Evolutionary conservation across 2,329 filamentous ascomycete genomes (phyloP).

Genomic region (Chaetothyriales sp.): DNA sequence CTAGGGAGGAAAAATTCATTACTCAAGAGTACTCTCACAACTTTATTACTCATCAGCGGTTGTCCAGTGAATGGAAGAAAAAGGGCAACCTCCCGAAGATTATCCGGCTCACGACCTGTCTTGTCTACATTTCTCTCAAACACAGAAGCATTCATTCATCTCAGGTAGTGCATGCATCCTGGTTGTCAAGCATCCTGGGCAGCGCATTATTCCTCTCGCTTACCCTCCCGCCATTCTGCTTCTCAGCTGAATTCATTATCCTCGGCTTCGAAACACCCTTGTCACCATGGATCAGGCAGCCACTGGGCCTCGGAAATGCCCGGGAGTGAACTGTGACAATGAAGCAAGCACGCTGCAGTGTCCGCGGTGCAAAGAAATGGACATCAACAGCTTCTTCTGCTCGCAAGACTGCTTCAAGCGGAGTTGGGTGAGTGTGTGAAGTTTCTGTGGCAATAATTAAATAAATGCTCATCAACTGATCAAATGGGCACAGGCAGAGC

Average conservation of each 20-base stretch:
- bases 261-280: neutral
- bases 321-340: conserved; percentile 72
- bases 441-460: neutral
- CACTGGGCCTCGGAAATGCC: conserved; percentile 41
- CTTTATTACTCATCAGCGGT: too few species aligned
- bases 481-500: conserved; percentile 46
- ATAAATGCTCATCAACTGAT: neutral
- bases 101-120: neutral
- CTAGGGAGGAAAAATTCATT: too few species aligned
- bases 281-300: conserved; percentile 20
- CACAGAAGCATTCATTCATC: neutral
- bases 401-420: conserved; percentile 97
- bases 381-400: conserved; percentile 89
- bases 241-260: neutral
- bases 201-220: neutral
- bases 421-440: conserved; percentile 64
- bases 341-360: conserved; percentile 79
- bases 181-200: neutral
- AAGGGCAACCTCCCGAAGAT: neutral
- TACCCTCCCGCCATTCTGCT: neutral
- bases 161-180: neutral
- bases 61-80: neutral
- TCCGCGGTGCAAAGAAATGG: conserved; percentile 84
- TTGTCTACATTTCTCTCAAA: neutral
- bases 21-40: too few species aligned